phyloP scores from a whole-genome alignment of 257 asterid genomes.

The Lycium ferocissimum region DNA sequence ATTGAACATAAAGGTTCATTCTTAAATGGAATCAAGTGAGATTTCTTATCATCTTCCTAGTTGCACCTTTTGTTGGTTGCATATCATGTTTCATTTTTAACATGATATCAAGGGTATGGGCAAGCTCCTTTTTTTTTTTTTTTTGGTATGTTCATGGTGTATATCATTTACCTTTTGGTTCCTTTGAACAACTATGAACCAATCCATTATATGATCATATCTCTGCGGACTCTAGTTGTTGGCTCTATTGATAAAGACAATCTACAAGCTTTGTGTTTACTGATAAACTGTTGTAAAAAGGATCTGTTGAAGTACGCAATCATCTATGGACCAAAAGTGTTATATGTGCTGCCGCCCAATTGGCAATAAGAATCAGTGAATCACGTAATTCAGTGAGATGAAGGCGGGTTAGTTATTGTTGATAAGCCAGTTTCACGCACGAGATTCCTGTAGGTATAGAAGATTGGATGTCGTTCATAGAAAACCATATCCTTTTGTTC shows the following conservation, averaged over 20 bases:
- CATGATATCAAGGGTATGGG: background rate
- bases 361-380: background rate
- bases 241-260: background rate
- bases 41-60: background rate
- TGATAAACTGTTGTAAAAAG: background rate
- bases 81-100: background rate
- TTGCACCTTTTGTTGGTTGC: background rate
- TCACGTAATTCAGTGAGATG: background rate
- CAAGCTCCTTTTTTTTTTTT: no score
- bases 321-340: background rate
- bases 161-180: background rate
- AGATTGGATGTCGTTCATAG: no score
- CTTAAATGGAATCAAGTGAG: background rate
- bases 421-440: background rate
- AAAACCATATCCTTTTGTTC: no score
- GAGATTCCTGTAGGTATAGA: no score
- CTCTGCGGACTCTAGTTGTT: background rate
- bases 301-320: background rate
- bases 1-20: background rate
- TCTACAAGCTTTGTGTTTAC: background rate
- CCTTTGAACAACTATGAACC: conserved; percentile 8
- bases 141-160: background rate
- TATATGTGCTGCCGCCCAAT: background rate
- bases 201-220: background rate
- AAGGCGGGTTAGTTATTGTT: background rate